Evolutionary conservation across 139 green algal genomes (phyloP), one percentile per base, ranked within the genome.

Genomic region (Closterium sp.): DNA sequence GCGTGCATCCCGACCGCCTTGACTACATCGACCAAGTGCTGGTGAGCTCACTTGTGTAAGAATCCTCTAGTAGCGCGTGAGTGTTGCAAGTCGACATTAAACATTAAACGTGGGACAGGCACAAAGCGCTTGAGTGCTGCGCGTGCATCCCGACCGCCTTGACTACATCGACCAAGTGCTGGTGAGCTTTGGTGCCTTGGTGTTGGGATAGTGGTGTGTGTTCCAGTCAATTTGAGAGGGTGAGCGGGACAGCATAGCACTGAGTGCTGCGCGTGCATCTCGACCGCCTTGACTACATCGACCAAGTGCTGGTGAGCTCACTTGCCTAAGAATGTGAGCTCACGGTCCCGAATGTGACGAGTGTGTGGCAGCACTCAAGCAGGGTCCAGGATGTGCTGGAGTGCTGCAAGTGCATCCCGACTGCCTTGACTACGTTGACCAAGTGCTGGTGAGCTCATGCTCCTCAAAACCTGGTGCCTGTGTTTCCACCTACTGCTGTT

Each of bases 11-110:
- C 9, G 92, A 97, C 62, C 86, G 94, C 27, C 88, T 98, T 38
- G 97, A 97, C n/a, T 96, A 96, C 85, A 92, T 97, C 21, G 95
- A 98, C 91, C 85, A 92, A 7, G 95, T 98, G 28, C 93, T 98
- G 62, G 86, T 95, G 31, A 94, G 92, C 0, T 96, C 93, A 86
- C 17, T 11, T 42, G n/a, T n/a, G n/a, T n/a, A n/a, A n/a, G n/a
- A n/a, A n/a, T n/a, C n/a, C n/a, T n/a, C n/a, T n/a, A n/a, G n/a
- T n/a, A n/a, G n/a, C n/a, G n/a, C n/a, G n/a, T n/a, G n/a, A n/a
- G n/a, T n/a, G n/a, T n/a, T n/a, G n/a, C n/a, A n/a, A n/a, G n/a
- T n/a, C n/a, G n/a, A n/a, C n/a, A n/a, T n/a, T n/a, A n/a, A n/a
- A n/a, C n/a, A n/a, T n/a, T n/a, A n/a, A n/a, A n/a, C n/a, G n/a